Evolutionary conservation across 768 basidiomycete species (phyloP).

Genomic region (Hemileccinum impolitum): DNA sequence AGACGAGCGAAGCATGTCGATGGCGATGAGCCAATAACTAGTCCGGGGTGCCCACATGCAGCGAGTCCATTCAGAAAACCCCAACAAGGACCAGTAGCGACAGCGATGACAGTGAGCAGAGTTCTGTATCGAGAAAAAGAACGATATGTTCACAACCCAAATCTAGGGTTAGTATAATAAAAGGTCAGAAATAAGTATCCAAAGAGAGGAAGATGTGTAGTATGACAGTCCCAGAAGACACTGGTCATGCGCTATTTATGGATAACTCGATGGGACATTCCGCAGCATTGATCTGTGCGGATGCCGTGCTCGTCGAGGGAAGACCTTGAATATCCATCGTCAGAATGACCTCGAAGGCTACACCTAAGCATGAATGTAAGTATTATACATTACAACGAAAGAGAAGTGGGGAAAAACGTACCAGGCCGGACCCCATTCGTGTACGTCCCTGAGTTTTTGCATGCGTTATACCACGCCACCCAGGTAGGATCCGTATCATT

Average conservation of each 20-base stretch:
- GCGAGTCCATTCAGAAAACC: constrained; percentile 5
- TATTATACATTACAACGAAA: background rate
- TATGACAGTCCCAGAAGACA: background rate
- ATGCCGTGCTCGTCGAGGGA: constrained; percentile 45
- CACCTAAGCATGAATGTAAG: constrained; percentile 24
- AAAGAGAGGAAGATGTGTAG: background rate
- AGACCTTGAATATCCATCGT: constrained; percentile 72
- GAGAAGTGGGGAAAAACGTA: constrained; percentile 36
- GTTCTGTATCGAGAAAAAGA: background rate
- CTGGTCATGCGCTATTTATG: constrained; percentile 43
- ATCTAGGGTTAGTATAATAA: constrained; percentile 1
- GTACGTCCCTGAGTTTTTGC: constrained; percentile 56
- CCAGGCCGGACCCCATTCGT: constrained; percentile 52
- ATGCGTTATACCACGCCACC: constrained; percentile 74
- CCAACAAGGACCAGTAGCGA: background rate
- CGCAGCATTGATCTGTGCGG: constrained; percentile 56
- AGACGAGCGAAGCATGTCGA: background rate
- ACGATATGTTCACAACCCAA: constrained; percentile 12
- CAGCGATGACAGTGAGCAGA: background rate
- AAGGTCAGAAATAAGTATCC: constrained; percentile 13
- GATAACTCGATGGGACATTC: constrained; percentile 70
- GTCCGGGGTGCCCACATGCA: background rate
- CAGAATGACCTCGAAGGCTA: constrained; percentile 64
- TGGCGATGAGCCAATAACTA: background rate
- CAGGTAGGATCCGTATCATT: constrained; percentile 86